Conservation (phyloP, 2,329 filamentous ascomycete genomes). For the Tolypocladium capitatum region DNA sequence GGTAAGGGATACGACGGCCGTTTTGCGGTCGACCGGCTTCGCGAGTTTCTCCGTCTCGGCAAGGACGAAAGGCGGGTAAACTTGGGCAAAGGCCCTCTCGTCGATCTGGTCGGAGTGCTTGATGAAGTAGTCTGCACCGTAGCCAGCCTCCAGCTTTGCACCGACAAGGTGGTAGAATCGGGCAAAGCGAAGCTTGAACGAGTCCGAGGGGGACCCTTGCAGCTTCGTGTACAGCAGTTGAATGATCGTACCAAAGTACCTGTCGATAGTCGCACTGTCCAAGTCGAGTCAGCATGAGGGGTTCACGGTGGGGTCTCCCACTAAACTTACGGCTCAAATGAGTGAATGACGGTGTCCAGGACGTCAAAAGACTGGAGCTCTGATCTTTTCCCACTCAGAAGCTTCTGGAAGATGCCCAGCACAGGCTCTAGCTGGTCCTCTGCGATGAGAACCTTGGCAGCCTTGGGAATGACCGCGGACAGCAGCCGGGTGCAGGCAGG, state of each 20-base stretch:
- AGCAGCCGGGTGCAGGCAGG: slow-evolving; percentile 80
- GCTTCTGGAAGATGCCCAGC: slow-evolving; percentile 90
- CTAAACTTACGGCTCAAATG: slow-evolving; percentile 53
- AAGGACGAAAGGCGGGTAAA: slow-evolving; percentile 80
- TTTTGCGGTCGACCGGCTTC: slow-evolving; percentile 81
- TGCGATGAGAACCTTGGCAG: slow-evolving; percentile 56
- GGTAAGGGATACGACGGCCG: slow-evolving; percentile 82
- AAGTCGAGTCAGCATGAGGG: background rate
- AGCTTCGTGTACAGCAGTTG: slow-evolving; percentile 69
- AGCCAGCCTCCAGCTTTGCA: slow-evolving; percentile 62
- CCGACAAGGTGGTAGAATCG: slow-evolving; percentile 91
- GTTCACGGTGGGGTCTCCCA: background rate
- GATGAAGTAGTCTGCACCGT: slow-evolving; percentile 88
- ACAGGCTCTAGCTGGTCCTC: slow-evolving; percentile 77
- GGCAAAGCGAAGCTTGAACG: slow-evolving; percentile 74
- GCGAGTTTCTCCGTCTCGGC: slow-evolving; percentile 80
- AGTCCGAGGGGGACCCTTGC: slow-evolving; percentile 57
- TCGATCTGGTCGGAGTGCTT: slow-evolving; percentile 72
- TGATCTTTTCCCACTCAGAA: slow-evolving; percentile 69
- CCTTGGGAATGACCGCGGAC: slow-evolving; percentile 69
- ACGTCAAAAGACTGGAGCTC: slow-evolving; percentile 84
- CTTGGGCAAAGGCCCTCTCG: slow-evolving; percentile 61
- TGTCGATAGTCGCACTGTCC: slow-evolving; percentile 48
- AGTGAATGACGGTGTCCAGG: slow-evolving; percentile 63
- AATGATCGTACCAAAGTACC: slow-evolving; percentile 69